Base-by-base conservation (phyloP, 768 basidiomycete genomes). In the Tylopilus subfusipes region DNA sequence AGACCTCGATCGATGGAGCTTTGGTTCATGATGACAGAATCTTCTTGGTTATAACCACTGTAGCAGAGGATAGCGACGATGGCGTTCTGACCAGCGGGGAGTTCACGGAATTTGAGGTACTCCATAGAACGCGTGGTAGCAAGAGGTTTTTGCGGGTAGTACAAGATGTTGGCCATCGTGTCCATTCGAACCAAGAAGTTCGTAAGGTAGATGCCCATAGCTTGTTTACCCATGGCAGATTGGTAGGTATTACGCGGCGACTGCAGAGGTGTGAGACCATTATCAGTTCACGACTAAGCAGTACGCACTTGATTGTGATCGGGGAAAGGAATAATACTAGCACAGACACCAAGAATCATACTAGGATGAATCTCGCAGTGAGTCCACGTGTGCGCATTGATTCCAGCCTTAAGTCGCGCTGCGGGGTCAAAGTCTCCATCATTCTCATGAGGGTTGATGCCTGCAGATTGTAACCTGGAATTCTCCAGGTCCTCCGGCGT, bases 1-100 rank as follows among this genome's bases (percentile, higher is more conserved):
- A 99, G 80, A 55, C 97, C 96, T 54, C 97, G 90, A 68, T 99
- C 96, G 62, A 99, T 90, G 25, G 97, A 96, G 63, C 90, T 93
- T 74, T 99, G 97, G 70, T 98, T 98, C 96, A 99, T 98, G 75
- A 99, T 98, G 74, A 99, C 97, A 58, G 97, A 99, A 81, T 99
- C 97, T 82, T 98, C 97, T 74, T 99, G 97, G 71, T 99, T 99
- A 75, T 99, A 99, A 45, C 96, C 96, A 63, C 94, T 98, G 75
- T 99, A 99, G 68, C 95, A 98, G 52, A 98, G 77, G 65, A 99
- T 98, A 13, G 96, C 96, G 54, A 99, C 96, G 58, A 98, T 92
- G 45, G 96, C 96, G 66, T 99, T 99, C 74, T 98, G 96, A n/a
- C 94, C 96, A 18, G 96, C 96, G 49, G 96, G 96, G 25, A 99